Base-by-base conservation (phyloP, 2,329 filamentous ascomycete species). In the Dothideomycetidae sp. region DNA sequence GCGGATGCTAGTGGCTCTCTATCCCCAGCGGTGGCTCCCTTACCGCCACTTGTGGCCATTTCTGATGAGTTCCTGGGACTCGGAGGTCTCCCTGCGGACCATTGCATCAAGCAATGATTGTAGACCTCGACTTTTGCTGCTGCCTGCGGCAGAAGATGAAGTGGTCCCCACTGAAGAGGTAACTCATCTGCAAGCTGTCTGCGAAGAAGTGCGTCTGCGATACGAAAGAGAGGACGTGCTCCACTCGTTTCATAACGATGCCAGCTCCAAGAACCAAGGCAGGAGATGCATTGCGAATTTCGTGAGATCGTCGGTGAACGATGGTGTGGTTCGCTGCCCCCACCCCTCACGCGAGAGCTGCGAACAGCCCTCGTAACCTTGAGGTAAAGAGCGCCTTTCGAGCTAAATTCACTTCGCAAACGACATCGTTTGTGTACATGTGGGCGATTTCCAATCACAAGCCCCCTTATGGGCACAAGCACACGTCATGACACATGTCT, bases 11-110 rank as follows among this genome's bases (percentile, higher is more conserved):
- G 60, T 70, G 29, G 73, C 71, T 1, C 55, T 88, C 2, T 88
- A 86, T 50, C 81, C 81, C 1, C 78, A 85, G 48, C 80, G 71
- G 47, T 86, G 81, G 79, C 61, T 86, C 5, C 81, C 81, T 0
- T 88, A 88, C 53, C 70, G 71, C 32, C 75, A 86, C 51, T 63
- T 88, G 0, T 73, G 74, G 64, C 78, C 77, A 0, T 85, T 86
- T 50, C 62, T 86, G 9, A 67, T 78, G 46, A 85, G 63, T 39
- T 59, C 58, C 31, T 72, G 69, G 68, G 63, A 70, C 44, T 66
- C 57, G 32, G 53, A 56, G 15, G 45, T 40, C 1, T 60, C 64
- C 2, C 42, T 70, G 40, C 51, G 51, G 3, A 48, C 44, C 5
- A 57, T 70, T 15, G 57, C 60, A 2, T 18, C 19, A 13, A 31